Evolutionary conservation across 176 grass and related monocot species (phyloP), one percentile per base, ranked within the genome.

Genomic region (Raddia guianensis): DNA sequence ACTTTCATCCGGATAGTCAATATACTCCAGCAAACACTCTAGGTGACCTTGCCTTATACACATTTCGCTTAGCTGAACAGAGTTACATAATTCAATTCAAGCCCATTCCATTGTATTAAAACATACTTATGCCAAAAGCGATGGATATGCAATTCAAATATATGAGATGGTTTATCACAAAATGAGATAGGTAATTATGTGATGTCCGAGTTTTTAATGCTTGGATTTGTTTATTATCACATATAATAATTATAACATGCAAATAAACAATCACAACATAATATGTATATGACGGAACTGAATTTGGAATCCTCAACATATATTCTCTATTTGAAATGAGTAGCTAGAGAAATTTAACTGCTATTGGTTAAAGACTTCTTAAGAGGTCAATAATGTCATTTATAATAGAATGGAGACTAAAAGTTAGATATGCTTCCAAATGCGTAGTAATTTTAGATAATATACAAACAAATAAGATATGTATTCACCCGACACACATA

Each of bases 1-100:
- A 97, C 90, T 84, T 86, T 97, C 86, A 63, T 93, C 90, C 74
- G 88, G 88, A 78, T 82, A 97, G 58, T 93, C 90, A 49, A 74
- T 56, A 73, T 84, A 89, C 54, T 91, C 72, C 86, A 93, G 37
- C 27, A 35, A 16, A 72, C 55, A 93, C 49, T 79, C 66, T 45
- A 76, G 50, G 34, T 83, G 79, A 20, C 80, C 72, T 6, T 53
- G 18, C 63, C 63, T 91, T 15, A 73, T 57, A 51, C 18, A 21
- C 34, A 70, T 88, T 61, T 69, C 55, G 2, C 6, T 76, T 71
- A 97, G 80, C 93, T 97, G 80, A 49, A 70, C 81, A 34, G 33
- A 74, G 48, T 73, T 16, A 12, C 54, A 79, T 16, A 59, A 68
- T 15, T 80, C 44, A 77, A 37, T 44, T n/a, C 32, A 44, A 34